phyloP scores from a whole-genome alignment of 805 yeast species.

The Candida nanaspora region DNA sequence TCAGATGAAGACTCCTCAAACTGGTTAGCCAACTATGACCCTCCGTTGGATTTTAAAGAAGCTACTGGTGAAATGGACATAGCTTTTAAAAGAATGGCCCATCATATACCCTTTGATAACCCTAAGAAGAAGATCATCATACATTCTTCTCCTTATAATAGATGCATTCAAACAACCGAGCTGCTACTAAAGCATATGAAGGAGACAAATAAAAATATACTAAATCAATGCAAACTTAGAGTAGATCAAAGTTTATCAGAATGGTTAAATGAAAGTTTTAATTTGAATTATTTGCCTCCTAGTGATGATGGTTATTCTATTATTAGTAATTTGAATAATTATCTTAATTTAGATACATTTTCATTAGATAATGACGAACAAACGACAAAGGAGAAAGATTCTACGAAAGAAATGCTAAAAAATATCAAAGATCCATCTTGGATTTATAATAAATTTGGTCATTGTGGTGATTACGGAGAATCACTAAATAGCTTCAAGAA shows the following conservation, averaged over 20 bases:
- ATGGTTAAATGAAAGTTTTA: conserved; percentile 35
- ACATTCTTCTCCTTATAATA: conserved; percentile 36
- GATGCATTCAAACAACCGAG: conserved; percentile 37
- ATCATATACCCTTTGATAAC: conserved; percentile 9
- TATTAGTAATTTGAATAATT: conserved; percentile 30
- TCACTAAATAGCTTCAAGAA: conserved; percentile 27
- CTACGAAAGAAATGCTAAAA: conserved; percentile 11
- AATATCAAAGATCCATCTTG: conserved; percentile 22
- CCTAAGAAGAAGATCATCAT: conserved; percentile 14
- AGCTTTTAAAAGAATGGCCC: conserved; percentile 19
- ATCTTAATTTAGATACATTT: conserved; percentile 19
- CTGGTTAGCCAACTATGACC: conserved; percentile 30
- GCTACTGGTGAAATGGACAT: conserved; percentile 21
- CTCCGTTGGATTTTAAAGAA: conserved; percentile 21
- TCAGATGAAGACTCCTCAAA: conserved; percentile 13
- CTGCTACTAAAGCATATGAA: conserved; percentile 15
- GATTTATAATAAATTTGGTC: conserved; percentile 30
- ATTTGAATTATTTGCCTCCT: conserved; percentile 33
- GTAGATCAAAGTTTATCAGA: conserved; percentile 36
- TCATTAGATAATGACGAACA: conserved; percentile 12
- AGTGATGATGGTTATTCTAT: conserved; percentile 37
- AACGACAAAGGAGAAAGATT: conserved; percentile 5
- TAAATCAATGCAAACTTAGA: conserved; percentile 15
- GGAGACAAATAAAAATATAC: neutral
- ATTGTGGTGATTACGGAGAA: conserved; percentile 38